phyloP scores from a whole-genome alignment of 768 basidiomycete genomes.

The Naematelia encephala region DNA sequence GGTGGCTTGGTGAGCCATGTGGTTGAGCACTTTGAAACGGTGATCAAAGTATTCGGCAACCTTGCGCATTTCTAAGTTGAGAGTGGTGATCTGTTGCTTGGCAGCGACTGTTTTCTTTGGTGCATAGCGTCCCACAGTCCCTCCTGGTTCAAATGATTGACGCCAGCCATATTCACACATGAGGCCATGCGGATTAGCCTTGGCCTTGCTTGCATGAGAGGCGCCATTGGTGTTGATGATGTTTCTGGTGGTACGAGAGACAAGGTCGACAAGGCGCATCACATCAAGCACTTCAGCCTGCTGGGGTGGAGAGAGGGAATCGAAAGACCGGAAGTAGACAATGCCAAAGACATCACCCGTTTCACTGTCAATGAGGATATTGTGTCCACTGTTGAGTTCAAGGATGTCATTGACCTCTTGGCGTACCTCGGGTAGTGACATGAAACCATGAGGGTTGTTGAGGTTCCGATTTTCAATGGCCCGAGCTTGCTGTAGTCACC shows the following conservation, averaged over 20 bases:
- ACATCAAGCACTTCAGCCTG: neutral
- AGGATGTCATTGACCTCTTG: neutral
- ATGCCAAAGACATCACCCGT: neutral
- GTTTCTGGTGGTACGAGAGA: neutral
- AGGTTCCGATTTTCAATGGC: neutral
- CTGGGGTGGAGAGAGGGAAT: neutral
- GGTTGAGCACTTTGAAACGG: neutral
- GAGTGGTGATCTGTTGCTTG: neutral
- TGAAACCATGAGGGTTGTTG: neutral
- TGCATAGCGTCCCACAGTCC: neutral
- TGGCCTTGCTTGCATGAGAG: neutral
- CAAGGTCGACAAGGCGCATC: neutral
- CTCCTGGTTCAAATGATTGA: neutral
- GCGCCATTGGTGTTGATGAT: slow-evolving; percentile 2
- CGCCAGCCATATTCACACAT: neutral
- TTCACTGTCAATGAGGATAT: neutral
- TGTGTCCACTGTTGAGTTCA: neutral
- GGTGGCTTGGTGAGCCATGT: neutral
- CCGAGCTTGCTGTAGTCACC: neutral
- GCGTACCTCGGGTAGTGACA: neutral
- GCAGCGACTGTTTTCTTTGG: neutral
- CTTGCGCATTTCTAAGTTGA: neutral
- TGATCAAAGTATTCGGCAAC: neutral
- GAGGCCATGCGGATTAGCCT: too few relatives aligned
- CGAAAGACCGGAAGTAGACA: neutral